Evolutionary conservation across 2,329 filamentous ascomycete species (phyloP).

Genomic region (Thelonectria discophora): DNA sequence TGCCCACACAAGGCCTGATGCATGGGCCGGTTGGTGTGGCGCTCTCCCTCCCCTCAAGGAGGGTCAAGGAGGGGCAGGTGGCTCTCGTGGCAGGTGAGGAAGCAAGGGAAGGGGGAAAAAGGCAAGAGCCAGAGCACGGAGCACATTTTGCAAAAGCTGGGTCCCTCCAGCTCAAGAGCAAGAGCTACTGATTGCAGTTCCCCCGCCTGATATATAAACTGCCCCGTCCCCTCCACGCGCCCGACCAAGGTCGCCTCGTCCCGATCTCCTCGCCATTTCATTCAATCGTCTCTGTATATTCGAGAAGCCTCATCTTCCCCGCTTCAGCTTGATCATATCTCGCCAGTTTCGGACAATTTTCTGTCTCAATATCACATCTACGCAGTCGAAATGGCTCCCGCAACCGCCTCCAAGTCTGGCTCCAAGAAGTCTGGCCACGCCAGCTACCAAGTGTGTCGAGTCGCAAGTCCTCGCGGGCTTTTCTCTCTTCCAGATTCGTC

Average conservation of each 20-base stretch:
- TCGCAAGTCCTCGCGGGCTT: conserved; percentile 15
- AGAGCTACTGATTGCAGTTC: conserved; percentile 64
- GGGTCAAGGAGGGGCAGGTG: conserved; percentile 32
- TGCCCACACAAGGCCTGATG: conserved; percentile 28
- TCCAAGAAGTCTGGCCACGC: conserved; percentile 63
- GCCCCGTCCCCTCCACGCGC: conserved; percentile 61
- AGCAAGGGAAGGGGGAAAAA: conserved; percentile 11
- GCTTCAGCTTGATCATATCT: conserved; percentile 39
- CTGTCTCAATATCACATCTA: conserved; percentile 30
- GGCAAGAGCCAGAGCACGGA: conserved; percentile 31
- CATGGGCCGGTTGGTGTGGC: conserved; percentile 37
- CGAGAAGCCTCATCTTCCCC: conserved; percentile 33
- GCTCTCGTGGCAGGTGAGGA: conserved; percentile 37
- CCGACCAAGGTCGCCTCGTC: conserved; percentile 52
- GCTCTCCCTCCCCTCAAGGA: conserved; percentile 35
- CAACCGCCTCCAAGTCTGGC: conserved; percentile 57
- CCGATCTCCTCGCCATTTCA: conserved; percentile 48
- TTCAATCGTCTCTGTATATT: conserved; percentile 36
- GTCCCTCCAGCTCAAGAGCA: conserved; percentile 24
- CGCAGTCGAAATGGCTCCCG: conserved; percentile 64
- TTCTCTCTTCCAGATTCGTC: conserved; percentile 8
- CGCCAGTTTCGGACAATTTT: conserved; percentile 26
- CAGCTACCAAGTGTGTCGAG: conserved; percentile 65
- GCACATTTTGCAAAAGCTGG: conserved; percentile 20
- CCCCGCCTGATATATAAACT: conserved; percentile 71